Evolutionary conservation across 2,329 filamentous ascomycete genomes (phyloP).

Genomic region (Fusarium nurragi): DNA sequence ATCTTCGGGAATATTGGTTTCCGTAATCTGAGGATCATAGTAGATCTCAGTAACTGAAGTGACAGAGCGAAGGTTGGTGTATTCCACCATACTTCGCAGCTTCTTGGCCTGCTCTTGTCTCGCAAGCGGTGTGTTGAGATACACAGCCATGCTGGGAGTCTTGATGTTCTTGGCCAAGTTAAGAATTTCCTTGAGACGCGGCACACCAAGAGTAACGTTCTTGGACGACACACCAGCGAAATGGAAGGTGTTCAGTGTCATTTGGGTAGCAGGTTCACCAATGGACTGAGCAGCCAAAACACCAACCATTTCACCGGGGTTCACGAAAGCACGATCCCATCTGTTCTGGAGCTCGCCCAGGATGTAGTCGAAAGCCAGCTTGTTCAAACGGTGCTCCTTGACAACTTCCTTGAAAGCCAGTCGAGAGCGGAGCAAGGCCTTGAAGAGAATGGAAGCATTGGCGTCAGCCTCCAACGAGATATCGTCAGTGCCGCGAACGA

Average conservation of each 20-base stretch:
- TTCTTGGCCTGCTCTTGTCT: conserved; percentile 84
- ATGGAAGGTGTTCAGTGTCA: conserved; percentile 99
- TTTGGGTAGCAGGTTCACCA: conserved; percentile 97
- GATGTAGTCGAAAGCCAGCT: conserved; percentile 91
- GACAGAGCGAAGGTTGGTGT: conserved; percentile 91
- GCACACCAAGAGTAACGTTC: conserved; percentile 99
- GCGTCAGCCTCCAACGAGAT: conserved; percentile 87
- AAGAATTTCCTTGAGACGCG: conserved; percentile 98
- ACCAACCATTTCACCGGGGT: conserved; percentile 98
- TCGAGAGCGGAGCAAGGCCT: conserved; percentile 87
- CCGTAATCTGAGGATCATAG: conserved; percentile 90
- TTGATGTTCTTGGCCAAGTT: conserved; percentile 99
- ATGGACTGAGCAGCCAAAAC: conserved; percentile 98
- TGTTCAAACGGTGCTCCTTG: conserved; percentile 84
- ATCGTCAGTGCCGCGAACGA: conserved; percentile 85
- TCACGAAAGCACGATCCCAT: conserved; percentile 86
- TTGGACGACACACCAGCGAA: conserved; percentile 99
- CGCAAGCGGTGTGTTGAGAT: conserved; percentile 71
- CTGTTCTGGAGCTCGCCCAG: conserved; percentile 89
- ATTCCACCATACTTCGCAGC: conserved; percentile 89
- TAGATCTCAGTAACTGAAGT: conserved; percentile 95
- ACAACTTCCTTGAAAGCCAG: conserved; percentile 94
- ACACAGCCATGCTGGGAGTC: conserved; percentile 96
- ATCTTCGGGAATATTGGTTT: conserved; percentile 88
- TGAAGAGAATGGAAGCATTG: conserved; percentile 91